Percentiles rank a stretch among this genome's conserved stretches.
phyloP scores from a whole-genome alignment of 148 eudicot genomes.

The Amaranthus cruentus region DNA sequence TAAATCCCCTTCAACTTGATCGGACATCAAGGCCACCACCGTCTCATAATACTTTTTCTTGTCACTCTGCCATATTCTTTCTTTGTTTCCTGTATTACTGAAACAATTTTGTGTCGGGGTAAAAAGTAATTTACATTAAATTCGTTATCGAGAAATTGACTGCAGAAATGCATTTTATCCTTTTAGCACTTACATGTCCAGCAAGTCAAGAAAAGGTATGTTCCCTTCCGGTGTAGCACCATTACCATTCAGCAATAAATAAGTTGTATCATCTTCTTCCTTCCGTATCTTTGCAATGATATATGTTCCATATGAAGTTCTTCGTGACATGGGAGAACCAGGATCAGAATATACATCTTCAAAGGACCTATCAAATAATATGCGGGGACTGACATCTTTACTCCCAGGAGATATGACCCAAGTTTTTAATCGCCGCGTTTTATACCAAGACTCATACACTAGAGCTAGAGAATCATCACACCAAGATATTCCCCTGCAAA shows the following conservation, averaged over 20 bases:
- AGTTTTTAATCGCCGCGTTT: slow-evolving; percentile 73
- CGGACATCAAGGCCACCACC: slow-evolving; percentile 88
- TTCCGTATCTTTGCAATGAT: slow-evolving; percentile 77
- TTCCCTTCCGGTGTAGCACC: slow-evolving; percentile 95
- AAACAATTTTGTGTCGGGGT: slow-evolving; percentile 17
- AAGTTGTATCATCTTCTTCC: slow-evolving; percentile 62
- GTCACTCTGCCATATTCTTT: slow-evolving; percentile 97
- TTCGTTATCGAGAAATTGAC: neutral
- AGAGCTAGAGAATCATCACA: slow-evolving; percentile 92
- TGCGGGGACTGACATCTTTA: slow-evolving; percentile 53
- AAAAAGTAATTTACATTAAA: slow-evolving; percentile 2
- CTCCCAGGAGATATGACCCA: slow-evolving; percentile 89
- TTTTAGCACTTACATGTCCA: slow-evolving; percentile 67
- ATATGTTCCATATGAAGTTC: slow-evolving; percentile 69
- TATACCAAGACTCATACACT: slow-evolving; percentile 92
- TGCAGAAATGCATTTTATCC: slow-evolving; percentile 8
- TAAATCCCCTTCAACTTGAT: slow-evolving; percentile 68
- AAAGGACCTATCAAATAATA: slow-evolving; percentile 87
- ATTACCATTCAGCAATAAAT: slow-evolving; percentile 70
- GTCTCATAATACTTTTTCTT: slow-evolving; percentile 86
- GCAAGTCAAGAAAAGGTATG: slow-evolving; percentile 85
- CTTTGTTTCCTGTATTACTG: slow-evolving; percentile 82
- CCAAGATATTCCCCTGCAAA: slow-evolving; percentile 86
- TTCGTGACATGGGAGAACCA: slow-evolving; percentile 92
- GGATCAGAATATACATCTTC: slow-evolving; percentile 98